Evolutionary conservation across 176 grass and related monocot genomes (phyloP).

Genomic region (Tuctoria greenei): DNA sequence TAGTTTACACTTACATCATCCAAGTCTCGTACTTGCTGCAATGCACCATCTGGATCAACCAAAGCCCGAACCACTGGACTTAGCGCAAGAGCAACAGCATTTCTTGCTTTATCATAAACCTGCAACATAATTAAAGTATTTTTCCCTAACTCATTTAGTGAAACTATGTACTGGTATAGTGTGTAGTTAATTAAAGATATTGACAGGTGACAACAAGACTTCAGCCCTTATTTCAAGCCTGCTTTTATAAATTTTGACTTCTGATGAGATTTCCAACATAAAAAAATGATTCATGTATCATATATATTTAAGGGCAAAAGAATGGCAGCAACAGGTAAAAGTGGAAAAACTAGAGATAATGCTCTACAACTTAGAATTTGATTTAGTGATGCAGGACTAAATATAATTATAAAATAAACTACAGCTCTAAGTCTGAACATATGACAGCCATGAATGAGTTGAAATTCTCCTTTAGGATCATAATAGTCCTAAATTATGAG

Average conservation of each 20-base stretch:
- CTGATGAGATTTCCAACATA: background rate
- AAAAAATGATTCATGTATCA: background rate
- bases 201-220: background rate
- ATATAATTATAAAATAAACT: background rate
- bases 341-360: background rate
- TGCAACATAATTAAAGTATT: conserved; percentile 38
- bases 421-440: background rate
- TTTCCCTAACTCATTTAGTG: background rate
- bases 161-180: background rate
- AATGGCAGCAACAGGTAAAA: background rate
- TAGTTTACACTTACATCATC: conserved; percentile 66
- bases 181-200: background rate
- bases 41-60: conserved; percentile 91
- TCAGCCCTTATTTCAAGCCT: background rate
- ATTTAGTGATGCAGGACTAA: background rate
- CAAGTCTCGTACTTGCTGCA: conserved; percentile 85
- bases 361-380: background rate
- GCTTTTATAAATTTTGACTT: conserved; percentile 25
- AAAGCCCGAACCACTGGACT: conserved; percentile 98
- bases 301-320: background rate
- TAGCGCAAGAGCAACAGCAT: conserved; percentile 93
- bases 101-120: conserved; percentile 97
- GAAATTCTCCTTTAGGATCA: background rate
- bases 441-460: background rate
- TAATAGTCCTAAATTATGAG: background rate